Evolutionary conservation across 257 asterid species (phyloP), one percentile per base, ranked within the genome.

Genomic region (Agastache rugosa): DNA sequence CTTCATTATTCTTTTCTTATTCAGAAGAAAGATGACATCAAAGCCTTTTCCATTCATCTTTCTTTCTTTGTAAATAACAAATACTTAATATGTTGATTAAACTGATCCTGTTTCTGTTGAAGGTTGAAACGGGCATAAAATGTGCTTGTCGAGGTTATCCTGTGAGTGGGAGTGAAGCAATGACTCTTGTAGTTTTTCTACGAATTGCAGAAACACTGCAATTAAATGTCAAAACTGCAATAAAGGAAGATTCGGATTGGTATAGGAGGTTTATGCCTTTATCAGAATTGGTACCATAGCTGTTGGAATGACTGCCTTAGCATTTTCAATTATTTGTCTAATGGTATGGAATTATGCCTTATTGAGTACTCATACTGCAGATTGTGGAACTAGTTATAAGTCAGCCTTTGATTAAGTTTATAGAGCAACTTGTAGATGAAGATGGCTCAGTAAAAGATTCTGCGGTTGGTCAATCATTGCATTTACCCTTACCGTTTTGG

Each of bases 391-490:
- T 90, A 56, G 83, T 83, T 23, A 77, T 87, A 44, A 83, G 80
- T 78, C 89, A 72, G 64, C 71, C 97, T 19, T 73, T 95, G 67
- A 75, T 90, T 63, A 92, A 78, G 81, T 88, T 82, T 69, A 79
- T 95, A 75, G 86, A 82, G 78, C 93, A 92, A 70, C 85, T 92
- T 66, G 86, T 95, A 61, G 97, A 90, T 84, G 97, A 90, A 77
- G 99, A 92, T 81, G 99, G 99, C 65, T 89, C 87, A 34, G 96
- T 95, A 73, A 95, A 88, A 86, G 99, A 95, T 79, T 90, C 98
- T 63, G 98, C 98, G 85, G 99, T 94, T 39, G 73, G 96, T 82
- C 78, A 77, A 72, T 61, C 12, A 9, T 64, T 45, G 44, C 72
- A 67, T 72, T 60, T 35, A 50, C 42, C 53, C 22, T 35, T 15